Evolutionary conservation across 495 filamentous ascomycete species (phyloP), one percentile per base, ranked within the genome.

Genomic region (Penicillium canariense): DNA sequence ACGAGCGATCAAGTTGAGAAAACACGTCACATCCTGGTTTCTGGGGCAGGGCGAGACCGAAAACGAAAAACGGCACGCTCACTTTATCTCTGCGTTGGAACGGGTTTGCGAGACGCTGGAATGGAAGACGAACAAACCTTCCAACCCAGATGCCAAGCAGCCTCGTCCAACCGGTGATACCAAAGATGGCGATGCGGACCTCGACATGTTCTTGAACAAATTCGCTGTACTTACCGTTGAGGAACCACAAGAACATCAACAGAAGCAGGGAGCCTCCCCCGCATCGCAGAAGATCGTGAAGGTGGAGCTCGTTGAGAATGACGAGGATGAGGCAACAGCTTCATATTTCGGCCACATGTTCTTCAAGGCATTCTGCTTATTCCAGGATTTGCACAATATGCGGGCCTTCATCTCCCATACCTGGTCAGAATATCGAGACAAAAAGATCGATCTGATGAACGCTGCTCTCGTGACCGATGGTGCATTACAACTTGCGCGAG

Each of bases 151-250:
- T 25, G 44, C 53, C 23, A 55, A 54, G 34, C 40, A 61, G n/a
- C 47, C 55, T 39, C 27, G 58, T 17, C 48, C 50, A 30, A 59
- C 53, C 28, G 30, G 31, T 9, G 51, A 61, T 36, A 18, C 31
- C 31, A 32, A 49, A 43, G 28, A 18, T 54, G 49, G 58, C 20
- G 55, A 63, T 31, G 35, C 50, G 35, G 30, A 53, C 17, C 15
- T n/a, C 36, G 60, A 60, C 32, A 52, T n/a, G 34, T 62, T 66
- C 18, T 7, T 55, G 11, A 69, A 69, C 55, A 63, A 42, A 55
- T 69, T 71, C 46, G 58, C 65, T 45, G 60, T 62, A 25, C 62
- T 71, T 50, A 61, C 62, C n/a, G 55, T 71, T 10, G 65, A 71
- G 53, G 68, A 71, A 54, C 67, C 68, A 3, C 52, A 57, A 31